Conservation (phyloP, 805 yeast genomes). For the Metschnikowia vanudenii region DNA sequence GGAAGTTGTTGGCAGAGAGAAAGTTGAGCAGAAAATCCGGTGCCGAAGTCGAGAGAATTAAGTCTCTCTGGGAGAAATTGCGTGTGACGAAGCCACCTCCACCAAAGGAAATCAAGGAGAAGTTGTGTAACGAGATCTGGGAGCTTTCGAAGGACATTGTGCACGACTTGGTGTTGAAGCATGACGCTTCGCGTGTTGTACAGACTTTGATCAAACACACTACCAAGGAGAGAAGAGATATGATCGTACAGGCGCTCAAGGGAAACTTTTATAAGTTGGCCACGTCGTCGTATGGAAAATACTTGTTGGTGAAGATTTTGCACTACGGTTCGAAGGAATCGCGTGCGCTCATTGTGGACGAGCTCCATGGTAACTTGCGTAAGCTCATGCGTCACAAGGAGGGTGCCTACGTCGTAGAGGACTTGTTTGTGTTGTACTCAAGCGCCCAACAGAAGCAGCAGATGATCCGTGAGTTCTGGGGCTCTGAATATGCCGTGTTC, state of each 20-base stretch:
- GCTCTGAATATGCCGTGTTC: slow-evolving; percentile 90
- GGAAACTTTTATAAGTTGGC: slow-evolving; percentile 81
- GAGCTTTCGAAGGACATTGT: slow-evolving; percentile 71
- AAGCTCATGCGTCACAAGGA: slow-evolving; percentile 95
- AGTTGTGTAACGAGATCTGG: slow-evolving; percentile 83
- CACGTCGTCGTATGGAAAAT: slow-evolving; percentile 91
- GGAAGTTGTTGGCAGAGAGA: slow-evolving; percentile 73
- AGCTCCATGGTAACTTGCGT: slow-evolving; percentile 86
- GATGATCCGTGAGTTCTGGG: slow-evolving; percentile 96
- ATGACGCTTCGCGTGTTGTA: slow-evolving; percentile 94
- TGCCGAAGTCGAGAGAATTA: slow-evolving; percentile 76
- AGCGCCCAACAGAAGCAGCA: slow-evolving; percentile 81
- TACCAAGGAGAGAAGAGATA: slow-evolving; percentile 72
- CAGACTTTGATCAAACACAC: slow-evolving; percentile 91
- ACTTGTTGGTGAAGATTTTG: slow-evolving; percentile 78
- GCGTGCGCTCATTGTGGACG: slow-evolving; percentile 71
- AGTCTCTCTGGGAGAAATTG: slow-evolving; percentile 85
- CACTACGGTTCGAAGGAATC: slow-evolving; percentile 89
- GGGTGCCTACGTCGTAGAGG: slow-evolving; percentile 98
- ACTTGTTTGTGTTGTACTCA: slow-evolving; percentile 80
- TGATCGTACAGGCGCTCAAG: slow-evolving; percentile 63
- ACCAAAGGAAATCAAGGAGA: slow-evolving; percentile 72
- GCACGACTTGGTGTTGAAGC: slow-evolving; percentile 85
- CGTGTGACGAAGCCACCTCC: slow-evolving; percentile 82
- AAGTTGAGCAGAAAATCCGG: slow-evolving; percentile 89